These are phyloP conservation scores for Xylaria sp. DNA, from an alignment of 2,329 filamentous ascomycete genomes.

Conservation along the genomic window DNA sequence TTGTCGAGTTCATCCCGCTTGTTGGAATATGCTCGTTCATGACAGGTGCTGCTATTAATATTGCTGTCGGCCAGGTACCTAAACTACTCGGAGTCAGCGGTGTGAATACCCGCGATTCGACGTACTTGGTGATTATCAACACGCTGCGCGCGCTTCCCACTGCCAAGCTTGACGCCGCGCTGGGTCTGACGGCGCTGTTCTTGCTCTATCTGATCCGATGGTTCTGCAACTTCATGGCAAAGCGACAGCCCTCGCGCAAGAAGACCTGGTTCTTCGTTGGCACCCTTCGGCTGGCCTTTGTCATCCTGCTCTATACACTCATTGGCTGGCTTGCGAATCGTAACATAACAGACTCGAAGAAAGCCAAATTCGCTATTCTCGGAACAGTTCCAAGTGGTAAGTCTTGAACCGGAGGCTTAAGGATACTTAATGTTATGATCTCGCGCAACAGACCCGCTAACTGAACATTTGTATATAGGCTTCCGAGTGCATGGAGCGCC, in stretches of 20 bases:
- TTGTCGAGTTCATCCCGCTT: slow-evolving; percentile 66
- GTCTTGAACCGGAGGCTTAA: slow-evolving; percentile 30
- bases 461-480: slow-evolving; percentile 53
- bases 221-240: slow-evolving; percentile 71
- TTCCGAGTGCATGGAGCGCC: slow-evolving; percentile 78
- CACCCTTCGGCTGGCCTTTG: slow-evolving; percentile 81
- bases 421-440: not conserved
- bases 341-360: slow-evolving; percentile 59
- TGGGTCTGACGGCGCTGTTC: slow-evolving; percentile 75
- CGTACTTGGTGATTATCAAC: slow-evolving; percentile 63
- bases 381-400: slow-evolving; percentile 75
- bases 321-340: slow-evolving; percentile 79
- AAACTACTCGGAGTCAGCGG: slow-evolving; percentile 62
- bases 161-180: slow-evolving; percentile 74
- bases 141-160: slow-evolving; percentile 59
- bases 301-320: slow-evolving; percentile 82
- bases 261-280: slow-evolving; percentile 83
- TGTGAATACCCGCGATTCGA: slow-evolving; percentile 61
- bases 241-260: slow-evolving; percentile 71
- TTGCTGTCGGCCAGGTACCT: slow-evolving; percentile 61
- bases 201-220: slow-evolving; percentile 75
- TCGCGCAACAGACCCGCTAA: slow-evolving; percentile 12
- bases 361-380: slow-evolving; percentile 72
- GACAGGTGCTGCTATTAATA: slow-evolving; percentile 64
- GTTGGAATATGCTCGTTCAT: slow-evolving; percentile 66